phyloP scores from a whole-genome alignment of 2,329 filamentous ascomycete genomes.

The Stachybotrys elegans region DNA sequence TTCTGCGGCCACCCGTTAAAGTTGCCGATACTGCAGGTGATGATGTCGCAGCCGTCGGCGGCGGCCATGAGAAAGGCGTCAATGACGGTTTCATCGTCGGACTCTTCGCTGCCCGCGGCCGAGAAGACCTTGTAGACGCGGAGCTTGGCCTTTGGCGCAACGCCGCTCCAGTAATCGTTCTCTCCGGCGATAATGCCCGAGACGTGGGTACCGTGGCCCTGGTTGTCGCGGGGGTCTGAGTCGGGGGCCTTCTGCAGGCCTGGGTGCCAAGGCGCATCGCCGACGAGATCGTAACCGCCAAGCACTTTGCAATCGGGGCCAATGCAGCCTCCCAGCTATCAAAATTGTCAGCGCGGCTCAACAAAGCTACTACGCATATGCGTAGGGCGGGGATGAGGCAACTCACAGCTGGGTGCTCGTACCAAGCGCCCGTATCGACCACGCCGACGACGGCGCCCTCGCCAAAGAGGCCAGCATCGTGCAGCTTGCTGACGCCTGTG shows the following conservation, averaged over 20 bases:
- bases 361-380: too few relatives aligned
- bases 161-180: slow-evolving; percentile 10
- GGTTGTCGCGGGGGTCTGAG: slow-evolving; percentile 18
- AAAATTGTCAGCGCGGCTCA: too few relatives aligned
- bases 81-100: slow-evolving; percentile 17
- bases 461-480: slow-evolving; percentile 16
- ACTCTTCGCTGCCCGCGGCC: slow-evolving; percentile 1
- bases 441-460: slow-evolving; percentile 18
- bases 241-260: slow-evolving; percentile 11
- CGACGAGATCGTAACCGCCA: slow-evolving; percentile 18
- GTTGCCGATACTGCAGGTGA: slow-evolving; percentile 21
- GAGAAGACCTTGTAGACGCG: slow-evolving; percentile 22
- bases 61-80: slow-evolving; percentile 29
- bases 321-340: slow-evolving; percentile 16
- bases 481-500: slow-evolving; percentile 19
- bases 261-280: slow-evolving; percentile 7
- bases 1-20: slow-evolving; percentile 7
- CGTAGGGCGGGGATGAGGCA: background rate
- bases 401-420: slow-evolving; percentile 14
- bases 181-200: slow-evolving; percentile 24
- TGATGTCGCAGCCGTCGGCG: slow-evolving; percentile 27
- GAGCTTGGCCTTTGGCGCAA: slow-evolving; percentile 22
- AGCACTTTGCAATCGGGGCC: slow-evolving; percentile 16
- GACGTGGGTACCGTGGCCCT: slow-evolving; percentile 22
- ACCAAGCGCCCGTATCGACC: slow-evolving; percentile 20